Evolutionary conservation across 768 basidiomycete genomes (phyloP).

Genomic region (Clitopilus passeckerianus): DNA sequence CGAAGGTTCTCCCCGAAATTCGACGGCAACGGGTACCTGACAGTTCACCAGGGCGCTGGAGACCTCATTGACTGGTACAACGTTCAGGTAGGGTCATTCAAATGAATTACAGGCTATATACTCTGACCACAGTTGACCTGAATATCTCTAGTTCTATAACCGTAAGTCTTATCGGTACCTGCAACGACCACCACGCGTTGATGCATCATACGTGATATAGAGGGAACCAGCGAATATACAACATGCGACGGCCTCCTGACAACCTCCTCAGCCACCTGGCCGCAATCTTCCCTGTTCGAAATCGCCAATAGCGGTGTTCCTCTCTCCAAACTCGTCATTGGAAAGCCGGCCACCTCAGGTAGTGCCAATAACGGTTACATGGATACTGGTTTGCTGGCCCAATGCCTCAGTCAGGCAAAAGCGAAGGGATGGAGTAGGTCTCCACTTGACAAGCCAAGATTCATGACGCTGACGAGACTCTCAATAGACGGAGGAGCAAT

Average conservation of each 20-base stretch:
- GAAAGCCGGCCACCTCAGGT: conserved; percentile 44
- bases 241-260: conserved; percentile 49
- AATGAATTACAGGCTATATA: too few relatives aligned
- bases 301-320: conserved; percentile 44
- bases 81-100: conserved; percentile 12
- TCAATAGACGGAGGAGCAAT: conserved; percentile 23
- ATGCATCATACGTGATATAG: conserved; percentile 17
- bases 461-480: background rate
- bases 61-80: conserved; percentile 61
- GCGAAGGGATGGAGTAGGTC: conserved; percentile 49
- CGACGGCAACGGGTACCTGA: conserved; percentile 46
- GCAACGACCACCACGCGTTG: background rate
- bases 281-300: conserved; percentile 44
- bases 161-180: conserved; percentile 12
- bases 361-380: conserved; percentile 53
- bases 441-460: background rate
- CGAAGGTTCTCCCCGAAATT: conserved; percentile 35
- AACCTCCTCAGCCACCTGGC: conserved; percentile 47
- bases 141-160: conserved; percentile 23
- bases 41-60: conserved; percentile 46
- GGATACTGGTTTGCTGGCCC: conserved; percentile 37
- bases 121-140: too few relatives aligned
- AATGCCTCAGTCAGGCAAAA: conserved; percentile 48
- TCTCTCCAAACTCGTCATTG: conserved; percentile 57
- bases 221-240: conserved; percentile 48